phyloP scores from a whole-genome alignment of 1,284 basidiomycete species.

The Rhodotorula sp. region DNA sequence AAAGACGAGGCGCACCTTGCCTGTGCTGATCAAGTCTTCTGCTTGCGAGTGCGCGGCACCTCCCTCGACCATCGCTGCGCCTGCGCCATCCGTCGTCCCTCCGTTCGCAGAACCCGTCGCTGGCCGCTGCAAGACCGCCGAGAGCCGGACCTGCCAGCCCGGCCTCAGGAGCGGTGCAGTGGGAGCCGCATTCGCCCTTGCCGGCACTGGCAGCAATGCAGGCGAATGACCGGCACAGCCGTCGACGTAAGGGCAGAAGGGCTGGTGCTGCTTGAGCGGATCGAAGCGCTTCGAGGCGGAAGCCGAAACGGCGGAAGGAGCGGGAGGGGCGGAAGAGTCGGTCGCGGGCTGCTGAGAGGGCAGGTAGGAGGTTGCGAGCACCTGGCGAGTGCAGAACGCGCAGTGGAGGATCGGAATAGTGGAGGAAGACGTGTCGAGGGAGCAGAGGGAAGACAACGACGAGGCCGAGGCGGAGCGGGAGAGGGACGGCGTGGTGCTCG shows the following conservation, averaged over 20 bases:
- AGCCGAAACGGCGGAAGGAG: neutral
- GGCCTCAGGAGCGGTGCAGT: conserved; percentile 6
- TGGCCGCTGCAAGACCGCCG: conserved; percentile 7
- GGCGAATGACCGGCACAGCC: neutral
- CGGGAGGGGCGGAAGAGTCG: neutral
- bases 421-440: neutral
- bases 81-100: neutral
- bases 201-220: neutral
- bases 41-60: too few species aligned
- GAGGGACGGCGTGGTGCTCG: neutral
- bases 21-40: neutral
- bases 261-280: conserved; percentile 16
- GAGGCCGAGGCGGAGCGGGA: conserved; percentile 19
- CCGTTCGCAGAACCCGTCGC: too few species aligned
- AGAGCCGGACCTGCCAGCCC: conserved; percentile 21
- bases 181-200: too few species aligned
- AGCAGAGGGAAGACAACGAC: conserved; percentile 15
- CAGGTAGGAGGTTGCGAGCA: conserved; percentile 23
- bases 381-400: conserved; percentile 17
- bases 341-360: neutral
- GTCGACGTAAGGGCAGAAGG: conserved; percentile 27
- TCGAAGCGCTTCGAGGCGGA: neutral
- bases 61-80: too few species aligned
- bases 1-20: conserved; percentile 4
- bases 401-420: conserved; percentile 18